Evolutionary conservation across 2,329 filamentous ascomycete species (phyloP).

Genomic region (Neonectria ditissima): DNA sequence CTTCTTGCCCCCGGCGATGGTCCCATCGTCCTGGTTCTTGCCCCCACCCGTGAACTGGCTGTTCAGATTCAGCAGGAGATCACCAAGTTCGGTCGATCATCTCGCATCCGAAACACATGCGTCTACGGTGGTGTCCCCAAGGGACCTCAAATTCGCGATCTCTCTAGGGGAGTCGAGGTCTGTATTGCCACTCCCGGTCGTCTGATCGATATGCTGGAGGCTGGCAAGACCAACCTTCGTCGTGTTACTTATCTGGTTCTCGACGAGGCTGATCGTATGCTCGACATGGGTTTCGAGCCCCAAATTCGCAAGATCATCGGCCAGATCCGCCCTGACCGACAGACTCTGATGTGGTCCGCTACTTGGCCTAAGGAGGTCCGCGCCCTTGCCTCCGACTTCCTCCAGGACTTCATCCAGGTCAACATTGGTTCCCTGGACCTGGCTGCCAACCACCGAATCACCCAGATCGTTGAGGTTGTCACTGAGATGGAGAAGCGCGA

Average conservation of each 20-base stretch:
- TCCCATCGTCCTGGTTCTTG: constrained; percentile 95
- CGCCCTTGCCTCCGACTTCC: constrained; percentile 88
- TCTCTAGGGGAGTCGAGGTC: constrained; percentile 95
- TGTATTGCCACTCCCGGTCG: constrained; percentile 98
- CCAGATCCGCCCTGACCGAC: constrained; percentile 97
- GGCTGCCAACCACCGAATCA: constrained; percentile 97
- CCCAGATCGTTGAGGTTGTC: constrained; percentile 96
- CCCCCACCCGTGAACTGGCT: constrained; percentile 95
- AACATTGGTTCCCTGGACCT: constrained; percentile 98
- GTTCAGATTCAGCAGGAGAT: constrained; percentile 99
- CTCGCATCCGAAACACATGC: constrained; percentile 97
- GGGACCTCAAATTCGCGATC: constrained; percentile 95
- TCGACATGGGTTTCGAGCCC: constrained; percentile 99
- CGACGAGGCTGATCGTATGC: constrained; percentile 98
- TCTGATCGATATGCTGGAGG: constrained; percentile 98
- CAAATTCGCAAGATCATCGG: constrained; percentile 99
- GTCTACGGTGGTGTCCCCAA: constrained; percentile 99
- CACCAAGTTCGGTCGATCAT: constrained; percentile 98
- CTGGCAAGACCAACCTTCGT: constrained; percentile 96
- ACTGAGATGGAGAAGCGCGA: constrained; percentile 98
- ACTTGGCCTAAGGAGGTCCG: constrained; percentile 99
- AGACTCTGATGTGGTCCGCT: constrained; percentile 99
- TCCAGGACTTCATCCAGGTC: constrained; percentile 97
- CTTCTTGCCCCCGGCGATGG: constrained; percentile 95
- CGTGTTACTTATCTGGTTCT: constrained; percentile 98